These are phyloP conservation scores for Kernera saxatilis DNA, from an alignment of 345 rosid genomes.

Conservation along the genomic window DNA sequence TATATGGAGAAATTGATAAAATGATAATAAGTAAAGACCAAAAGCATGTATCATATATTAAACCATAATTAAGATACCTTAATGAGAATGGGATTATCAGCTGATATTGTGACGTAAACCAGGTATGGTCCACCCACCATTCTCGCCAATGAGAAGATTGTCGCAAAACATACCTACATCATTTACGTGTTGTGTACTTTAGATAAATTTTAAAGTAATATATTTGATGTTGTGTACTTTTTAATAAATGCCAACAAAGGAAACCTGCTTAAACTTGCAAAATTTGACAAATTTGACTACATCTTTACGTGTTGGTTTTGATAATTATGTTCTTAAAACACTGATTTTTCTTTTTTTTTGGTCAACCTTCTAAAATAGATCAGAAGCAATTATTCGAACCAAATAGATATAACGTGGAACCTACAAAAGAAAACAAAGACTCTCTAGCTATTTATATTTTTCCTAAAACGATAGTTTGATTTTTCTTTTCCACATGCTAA, in stretches of 20 bases:
- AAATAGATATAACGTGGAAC: not conserved
- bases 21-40: not conserved
- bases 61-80: conserved; percentile 9
- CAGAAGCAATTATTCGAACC: not conserved
- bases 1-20: not conserved
- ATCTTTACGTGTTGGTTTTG: not conserved
- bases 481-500: too few species aligned
- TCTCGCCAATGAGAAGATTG: conserved; percentile 32
- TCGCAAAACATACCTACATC: conserved; percentile 30
- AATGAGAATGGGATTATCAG: conserved; percentile 28
- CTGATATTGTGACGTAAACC: conserved; percentile 20
- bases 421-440: not conserved
- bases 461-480: too few species aligned
- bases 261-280: not conserved
- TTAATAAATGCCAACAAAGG: too few species aligned
- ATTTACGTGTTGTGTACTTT: not conserved
- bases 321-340: not conserved
- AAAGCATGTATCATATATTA: not conserved
- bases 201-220: not conserved
- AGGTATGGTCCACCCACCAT: conserved; percentile 36
- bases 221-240: too few species aligned
- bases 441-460: too few species aligned
- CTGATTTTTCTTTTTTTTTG: too few species aligned
- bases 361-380: too few species aligned
- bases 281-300: not conserved